A percentile compares a stretch with the other conserved stretches of the same genome.
Evolutionary conservation across 352 stramenopile genomes (phyloP).

Genomic region (Discostella stelligera): DNA sequence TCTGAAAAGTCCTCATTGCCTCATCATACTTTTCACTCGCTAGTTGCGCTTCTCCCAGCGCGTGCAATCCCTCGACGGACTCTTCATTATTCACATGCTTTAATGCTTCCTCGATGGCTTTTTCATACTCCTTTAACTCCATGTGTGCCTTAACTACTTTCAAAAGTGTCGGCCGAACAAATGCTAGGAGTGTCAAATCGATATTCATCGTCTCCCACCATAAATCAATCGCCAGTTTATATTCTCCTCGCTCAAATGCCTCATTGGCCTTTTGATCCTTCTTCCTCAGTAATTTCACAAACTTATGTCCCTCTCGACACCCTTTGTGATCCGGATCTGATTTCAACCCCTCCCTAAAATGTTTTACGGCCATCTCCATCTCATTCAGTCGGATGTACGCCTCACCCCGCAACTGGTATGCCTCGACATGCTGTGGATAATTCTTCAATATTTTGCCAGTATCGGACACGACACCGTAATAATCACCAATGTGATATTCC

Average conservation of each 20-base stretch:
- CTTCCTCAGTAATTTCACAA: slow-evolving; percentile 76
- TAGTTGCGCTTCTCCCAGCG: slow-evolving; percentile 63
- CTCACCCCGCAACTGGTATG: slow-evolving; percentile 74
- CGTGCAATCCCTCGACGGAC: slow-evolving; percentile 64
- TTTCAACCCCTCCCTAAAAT: slow-evolving; percentile 83
- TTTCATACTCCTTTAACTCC: slow-evolving; percentile 61
- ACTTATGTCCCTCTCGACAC: slow-evolving; percentile 80
- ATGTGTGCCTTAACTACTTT: slow-evolving; percentile 73
- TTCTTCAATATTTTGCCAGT: slow-evolving; percentile 79
- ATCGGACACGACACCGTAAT: slow-evolving; percentile 78
- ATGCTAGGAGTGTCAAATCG: slow-evolving; percentile 55
- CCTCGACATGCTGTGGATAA: slow-evolving; percentile 77
- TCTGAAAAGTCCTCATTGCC: slow-evolving; percentile 61
- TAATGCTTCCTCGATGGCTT: slow-evolving; percentile 57
- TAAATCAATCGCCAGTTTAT: slow-evolving; percentile 61
- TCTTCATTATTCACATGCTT: slow-evolving; percentile 64
- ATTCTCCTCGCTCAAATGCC: slow-evolving; percentile 50
- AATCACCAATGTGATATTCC: slow-evolving; percentile 65
- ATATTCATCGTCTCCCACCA: slow-evolving; percentile 70
- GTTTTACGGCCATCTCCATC: slow-evolving; percentile 76
- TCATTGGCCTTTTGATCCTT: slow-evolving; percentile 73
- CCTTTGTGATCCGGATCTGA: slow-evolving; percentile 83
- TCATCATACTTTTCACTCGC: slow-evolving; percentile 72
- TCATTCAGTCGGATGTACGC: slow-evolving; percentile 81
- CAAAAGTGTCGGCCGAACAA: slow-evolving; percentile 55